Base-by-base conservation (phyloP, 768 basidiomycete genomes). In the Termitomyces sp. region DNA sequence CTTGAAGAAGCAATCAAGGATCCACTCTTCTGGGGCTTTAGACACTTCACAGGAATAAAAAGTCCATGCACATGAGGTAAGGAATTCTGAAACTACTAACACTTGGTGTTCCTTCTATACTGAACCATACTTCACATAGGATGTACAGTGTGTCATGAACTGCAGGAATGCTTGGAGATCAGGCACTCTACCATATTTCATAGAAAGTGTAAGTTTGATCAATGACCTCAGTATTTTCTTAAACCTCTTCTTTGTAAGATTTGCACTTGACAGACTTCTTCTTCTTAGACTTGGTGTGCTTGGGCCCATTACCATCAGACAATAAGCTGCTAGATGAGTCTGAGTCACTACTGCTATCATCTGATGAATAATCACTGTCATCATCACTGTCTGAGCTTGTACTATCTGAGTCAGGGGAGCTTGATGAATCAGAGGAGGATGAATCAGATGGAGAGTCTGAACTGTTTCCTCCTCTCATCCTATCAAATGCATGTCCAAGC, bases 111-210 rank as follows among this genome's bases (percentile, higher is more conserved):
- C 26, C 5, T 10, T 18, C 30, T 57, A 13, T 2, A 57, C 56
- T 7, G 1, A 30, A 1, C 56, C 37, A 37, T 57, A 57, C 40
- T 57, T 57, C 6, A 69, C 55, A 40, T 67, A 71, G 0, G 55
- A 4, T 1, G 43, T 55, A 37, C 12, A 54, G 46, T 56, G 60
- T 45, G 61, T 67, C 0, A 68, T 18, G 47, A 68, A 68, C 2
- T 53, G 20, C 9, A 56, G 48, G 45, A 60, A 69, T 1, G 7
- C 18, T 1, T 52, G 27, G 0, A 62, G 42, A 20, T 68, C 58
- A 0, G 60, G 50, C 0, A 40, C 27, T 0, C 67, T 62, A 32
- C 59, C 53, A 50, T 69, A 69, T 14, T 30, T 30, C 7, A 7
- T 46, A 0, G 65, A 65, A 32, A 54, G 57, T 0, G 62, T 62